Evolutionary conservation across 345 rosid species (phyloP).

Genomic region (Excoecaria cochinchinensis): DNA sequence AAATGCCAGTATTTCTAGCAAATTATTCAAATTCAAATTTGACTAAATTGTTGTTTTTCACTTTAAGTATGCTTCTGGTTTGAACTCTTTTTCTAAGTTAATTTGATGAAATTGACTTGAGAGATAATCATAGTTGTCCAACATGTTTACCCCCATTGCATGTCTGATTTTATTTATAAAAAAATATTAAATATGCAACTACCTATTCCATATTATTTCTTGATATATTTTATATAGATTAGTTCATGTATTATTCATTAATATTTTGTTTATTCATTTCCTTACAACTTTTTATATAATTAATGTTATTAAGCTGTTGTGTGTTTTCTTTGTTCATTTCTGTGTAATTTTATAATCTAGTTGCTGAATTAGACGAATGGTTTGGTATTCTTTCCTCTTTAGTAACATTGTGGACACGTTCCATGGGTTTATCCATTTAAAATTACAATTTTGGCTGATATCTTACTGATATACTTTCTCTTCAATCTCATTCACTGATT

Average conservation of each 20-base stretch:
- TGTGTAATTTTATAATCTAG: neutral
- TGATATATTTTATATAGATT: neutral
- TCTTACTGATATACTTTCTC: constrained; percentile 8
- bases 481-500: neutral
- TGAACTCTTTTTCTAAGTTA: neutral
- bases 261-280: neutral
- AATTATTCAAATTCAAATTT: neutral
- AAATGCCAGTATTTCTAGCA: neutral
- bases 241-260: neutral
- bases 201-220: neutral
- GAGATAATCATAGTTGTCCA: constrained; percentile 7
- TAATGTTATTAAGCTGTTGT: neutral
- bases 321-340: neutral
- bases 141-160: neutral
- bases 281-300: neutral
- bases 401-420: neutral
- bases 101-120: constrained; percentile 1
- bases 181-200: neutral
- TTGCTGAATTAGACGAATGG: neutral
- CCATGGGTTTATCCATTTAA: constrained; percentile 12
- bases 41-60: constrained; percentile 2
- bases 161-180: neutral
- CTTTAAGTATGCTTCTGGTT: neutral
- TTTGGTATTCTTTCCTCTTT: neutral
- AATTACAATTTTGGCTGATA: constrained; percentile 13